Evolutionary conservation across 2,329 filamentous ascomycete genomes (phyloP), one percentile per base, ranked within the genome.

Genomic region (Penicillium concentricum): DNA sequence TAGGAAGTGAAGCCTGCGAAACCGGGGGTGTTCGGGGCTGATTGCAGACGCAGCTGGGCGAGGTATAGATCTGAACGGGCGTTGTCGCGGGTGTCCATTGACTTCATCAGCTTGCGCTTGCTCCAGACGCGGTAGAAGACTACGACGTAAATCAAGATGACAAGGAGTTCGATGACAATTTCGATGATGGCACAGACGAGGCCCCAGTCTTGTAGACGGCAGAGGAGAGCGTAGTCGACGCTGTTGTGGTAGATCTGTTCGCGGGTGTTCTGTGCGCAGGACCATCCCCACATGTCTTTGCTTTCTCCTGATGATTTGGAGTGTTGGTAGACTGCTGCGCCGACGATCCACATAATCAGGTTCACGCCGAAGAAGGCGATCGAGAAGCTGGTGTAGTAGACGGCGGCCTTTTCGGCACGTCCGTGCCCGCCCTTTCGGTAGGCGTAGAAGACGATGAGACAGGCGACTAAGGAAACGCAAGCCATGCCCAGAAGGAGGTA

Each of bases 111-210:
- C 73, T 90, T 89, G 74, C 91, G 89, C 84, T 97, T 99, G 65
- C 90, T 92, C 85, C 92, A 96, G 83, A 96, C 95, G 67, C 94
- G 90, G 83, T 96, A 97, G 82, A 97, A 97, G 74, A 97, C 87
- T 71, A 97, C 84, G 70, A 85, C 91, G 82, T 99, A 99, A 69
- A 99, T 90, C 52, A 87, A 81, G 74, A 99, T 96, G 71, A 90
- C 91, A 71, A 97, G 88, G 64, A 90, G 84, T 72, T 97, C 94
- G 67, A 99, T 84, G 60, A 97, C 90, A 65, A 99, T 83, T 77
- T 99, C 94, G 74, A 99, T 97, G 72, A 99, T 89, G 78, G 92
- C 92, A 83, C 94, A 99, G 73, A 99, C 89, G 61, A 99, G 83
- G 39, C 89, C 84, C 94, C 94, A 99, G 79, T 96, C 94, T 85